These are phyloP conservation scores for Paecilomyces sp. DNA, from an alignment of 2,329 filamentous ascomycete genomes.

Conservation along the genomic window DNA sequence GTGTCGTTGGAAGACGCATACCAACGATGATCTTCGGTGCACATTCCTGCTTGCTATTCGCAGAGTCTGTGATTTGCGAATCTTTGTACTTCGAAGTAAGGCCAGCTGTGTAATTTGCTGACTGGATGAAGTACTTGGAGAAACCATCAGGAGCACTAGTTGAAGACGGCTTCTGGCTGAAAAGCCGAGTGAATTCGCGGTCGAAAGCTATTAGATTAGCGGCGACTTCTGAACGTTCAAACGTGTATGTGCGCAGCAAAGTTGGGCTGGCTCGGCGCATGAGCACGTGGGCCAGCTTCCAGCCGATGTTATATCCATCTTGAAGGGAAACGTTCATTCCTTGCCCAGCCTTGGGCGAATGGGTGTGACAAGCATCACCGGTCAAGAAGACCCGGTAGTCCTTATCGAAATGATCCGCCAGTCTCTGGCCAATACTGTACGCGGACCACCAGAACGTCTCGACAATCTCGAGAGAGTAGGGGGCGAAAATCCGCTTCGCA, in stretches of 20 bases:
- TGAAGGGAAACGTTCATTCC: slow-evolving; percentile 50
- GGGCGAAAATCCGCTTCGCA: slow-evolving; percentile 47
- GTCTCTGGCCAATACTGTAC: slow-evolving; percentile 63
- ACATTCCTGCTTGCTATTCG: slow-evolving; percentile 24
- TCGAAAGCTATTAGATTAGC: slow-evolving; percentile 57
- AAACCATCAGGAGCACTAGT: slow-evolving; percentile 43
- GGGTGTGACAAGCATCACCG: slow-evolving; percentile 62
- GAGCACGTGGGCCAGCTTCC: slow-evolving; percentile 50
- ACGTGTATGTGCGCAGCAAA: slow-evolving; percentile 47
- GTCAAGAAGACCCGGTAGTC: slow-evolving; percentile 60
- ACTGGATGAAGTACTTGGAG: slow-evolving; percentile 50
- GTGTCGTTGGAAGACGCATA: slow-evolving; percentile 47
- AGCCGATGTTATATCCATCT: slow-evolving; percentile 55
- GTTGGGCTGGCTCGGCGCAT: slow-evolving; percentile 35
- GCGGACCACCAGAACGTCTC: slow-evolving; percentile 53
- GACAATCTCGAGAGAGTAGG: slow-evolving; percentile 43
- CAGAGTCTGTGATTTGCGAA: slow-evolving; percentile 35
- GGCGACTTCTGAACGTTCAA: slow-evolving; percentile 47
- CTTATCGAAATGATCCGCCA: slow-evolving; percentile 63
- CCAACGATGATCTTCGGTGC: slow-evolving; percentile 36
- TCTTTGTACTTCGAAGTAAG: slow-evolving; percentile 51
- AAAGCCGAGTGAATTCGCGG: slow-evolving; percentile 46
- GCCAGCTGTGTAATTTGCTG: slow-evolving; percentile 55
- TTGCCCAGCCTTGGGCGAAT: slow-evolving; percentile 65
- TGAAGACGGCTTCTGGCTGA: slow-evolving; percentile 37